Base-by-base conservation (phyloP, 2,329 filamentous ascomycete genomes). In the Colletotrichum viniferum region DNA sequence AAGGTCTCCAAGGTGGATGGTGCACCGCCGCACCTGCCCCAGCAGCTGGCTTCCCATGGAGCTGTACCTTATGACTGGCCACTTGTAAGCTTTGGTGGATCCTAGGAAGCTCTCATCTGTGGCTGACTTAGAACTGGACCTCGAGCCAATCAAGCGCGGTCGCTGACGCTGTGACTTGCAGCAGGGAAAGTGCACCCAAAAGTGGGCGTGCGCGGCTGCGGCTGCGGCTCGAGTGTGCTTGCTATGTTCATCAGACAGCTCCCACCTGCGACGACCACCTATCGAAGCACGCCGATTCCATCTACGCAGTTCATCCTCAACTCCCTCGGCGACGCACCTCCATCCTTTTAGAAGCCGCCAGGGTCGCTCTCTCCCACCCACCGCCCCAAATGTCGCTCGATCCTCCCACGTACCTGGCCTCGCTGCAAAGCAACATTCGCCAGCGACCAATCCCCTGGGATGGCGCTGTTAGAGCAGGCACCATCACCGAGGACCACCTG, bases 401-500 rank as follows among this genome's bases (percentile, higher is more conserved):
- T 84, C 94, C 95, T 80, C 96, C 96, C 75, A 94, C 95, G 75
- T 98, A 98, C 86, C 92, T 92, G 73, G 87, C 87, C 83, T 96
- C 95, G 79, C 91, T 98, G 80, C 96, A 98, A 88, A 97, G 95
- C 91, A 98, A 98, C 89, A 98, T 98, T 84, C 95, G 97, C 83
- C 94, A 95, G 83, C 92, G 97, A 79, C 96, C 96, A 78, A 98
- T 99, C 86, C 96, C 96, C 74, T 99, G 97, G 97, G 96, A 98
- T 86, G 96, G 96, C 81, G 96, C 96, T 81, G 95, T 98, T 79
- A 92, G 97, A 85, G 95, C 95, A 80, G 95, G 96, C 85, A 97
- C 95, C 82, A 94, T 99, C 86, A 98, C 95, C 74, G 96, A 98
- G 80, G 93, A 94, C 79, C 96, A 99, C 86, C 92, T 98, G 80